phyloP scores from a whole-genome alignment of 164 flowering plant species.

The Umbilicus rupestris region DNA sequence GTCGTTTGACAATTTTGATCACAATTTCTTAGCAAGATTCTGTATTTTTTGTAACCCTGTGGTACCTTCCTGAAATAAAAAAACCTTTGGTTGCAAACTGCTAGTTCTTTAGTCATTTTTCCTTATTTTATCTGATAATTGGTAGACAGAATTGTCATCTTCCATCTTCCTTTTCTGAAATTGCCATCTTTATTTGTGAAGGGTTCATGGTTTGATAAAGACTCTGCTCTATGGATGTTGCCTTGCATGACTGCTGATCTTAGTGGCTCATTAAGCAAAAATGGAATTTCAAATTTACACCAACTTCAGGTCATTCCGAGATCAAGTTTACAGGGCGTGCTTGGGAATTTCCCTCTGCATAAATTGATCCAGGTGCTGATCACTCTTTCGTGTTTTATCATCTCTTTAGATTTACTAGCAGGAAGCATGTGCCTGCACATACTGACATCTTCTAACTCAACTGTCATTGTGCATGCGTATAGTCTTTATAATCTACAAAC shows the following conservation, averaged over 20 bases:
- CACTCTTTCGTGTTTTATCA: background rate
- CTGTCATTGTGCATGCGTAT: background rate
- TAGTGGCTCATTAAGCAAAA: conserved; percentile 27
- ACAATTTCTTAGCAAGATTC: background rate
- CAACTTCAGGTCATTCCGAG: conserved; percentile 55
- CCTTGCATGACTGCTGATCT: conserved; percentile 80
- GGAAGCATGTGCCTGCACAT: background rate
- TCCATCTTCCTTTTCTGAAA: background rate
- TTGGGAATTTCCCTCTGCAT: conserved; percentile 36
- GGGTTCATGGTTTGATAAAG: conserved; percentile 73
- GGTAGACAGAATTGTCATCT: background rate
- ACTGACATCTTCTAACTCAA: background rate
- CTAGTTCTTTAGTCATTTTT: background rate
- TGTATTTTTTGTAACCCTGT: background rate
- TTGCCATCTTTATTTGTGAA: conserved; percentile 10
- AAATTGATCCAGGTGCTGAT: conserved; percentile 50
- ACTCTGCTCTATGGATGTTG: conserved; percentile 75
- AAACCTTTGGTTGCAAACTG: background rate
- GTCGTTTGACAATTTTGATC: background rate
- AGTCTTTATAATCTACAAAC: background rate
- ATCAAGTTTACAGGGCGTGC: conserved; percentile 32
- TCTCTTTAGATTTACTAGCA: background rate
- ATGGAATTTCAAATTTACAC: conserved; percentile 50
- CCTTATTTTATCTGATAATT: background rate
- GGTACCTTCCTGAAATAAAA: background rate